Evolutionary conservation across 148 eudicot genomes (phyloP), one percentile per base, ranked within the genome.

Genomic region (Fagopyrum esculentum): DNA sequence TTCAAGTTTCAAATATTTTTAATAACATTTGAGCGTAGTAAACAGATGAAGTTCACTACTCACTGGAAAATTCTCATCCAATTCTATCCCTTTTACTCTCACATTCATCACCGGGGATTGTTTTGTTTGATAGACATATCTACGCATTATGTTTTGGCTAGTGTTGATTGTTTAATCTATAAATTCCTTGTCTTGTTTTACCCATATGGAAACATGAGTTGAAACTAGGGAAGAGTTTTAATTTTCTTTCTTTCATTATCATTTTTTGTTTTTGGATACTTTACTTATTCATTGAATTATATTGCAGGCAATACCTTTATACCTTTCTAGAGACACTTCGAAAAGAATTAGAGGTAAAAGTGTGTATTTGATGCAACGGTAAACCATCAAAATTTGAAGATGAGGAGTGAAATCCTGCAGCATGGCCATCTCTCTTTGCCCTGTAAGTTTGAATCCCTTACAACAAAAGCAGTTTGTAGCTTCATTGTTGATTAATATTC

Each of bases 221-320:
- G 1, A 9, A 12, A 49, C 35, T 30, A 1, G 35, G n/a, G 35
- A 30, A 30, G 35, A 1, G 35, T 30, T 30, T 30, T n/a, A n/a
- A n/a, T 30, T 30, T 30, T 30, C 35, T 30, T 30, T 30, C 35
- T 30, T 2, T n/a, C n/a, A n/a, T n/a, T n/a, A n/a, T n/a, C n/a
- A n/a, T n/a, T 9, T 49, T 49, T 6, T 49, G 9, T 63, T 30
- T 64, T 26, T 61, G 19, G n/a, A 30, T 30, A 40, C 17, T 4
- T 30, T 64, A 64, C 40, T 64, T 45, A 64, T 64, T 35, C n/a
- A 12, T 6, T 64, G n/a, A 64, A 11, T 64, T 35, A 45, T 64
- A 64, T 30, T 64, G 70, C 70, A 64, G 70, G 70, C 45, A 64
- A n/a, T n/a, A n/a, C n/a, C n/a, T n/a, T n/a, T n/a, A 64, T 64